Evolutionary conservation across 2,329 filamentous ascomycete genomes (phyloP).

Genomic region (Corniculantispora saksenae): DNA sequence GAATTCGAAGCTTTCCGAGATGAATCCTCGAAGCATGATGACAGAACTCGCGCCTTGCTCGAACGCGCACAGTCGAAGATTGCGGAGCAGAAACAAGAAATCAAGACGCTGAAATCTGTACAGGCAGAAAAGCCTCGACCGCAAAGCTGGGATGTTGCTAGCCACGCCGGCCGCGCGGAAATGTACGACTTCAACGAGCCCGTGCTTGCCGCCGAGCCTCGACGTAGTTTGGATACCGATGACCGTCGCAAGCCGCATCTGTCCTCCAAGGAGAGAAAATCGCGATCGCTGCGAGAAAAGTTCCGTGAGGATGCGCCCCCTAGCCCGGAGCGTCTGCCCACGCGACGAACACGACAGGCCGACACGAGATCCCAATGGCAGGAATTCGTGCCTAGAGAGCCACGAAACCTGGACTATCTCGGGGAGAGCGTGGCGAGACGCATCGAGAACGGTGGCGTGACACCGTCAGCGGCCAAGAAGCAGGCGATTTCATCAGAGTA

Average conservation of each 20-base stretch:
- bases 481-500: not conserved
- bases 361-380: conserved; percentile 41
- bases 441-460: conserved; percentile 31
- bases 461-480: conserved; percentile 22
- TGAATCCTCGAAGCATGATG: conserved; percentile 54
- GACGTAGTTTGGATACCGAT: conserved; percentile 31
- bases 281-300: conserved; percentile 35
- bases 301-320: conserved; percentile 32
- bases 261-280: not conserved
- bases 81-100: conserved; percentile 54
- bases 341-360: not conserved
- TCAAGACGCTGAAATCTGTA: conserved; percentile 45
- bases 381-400: conserved; percentile 44
- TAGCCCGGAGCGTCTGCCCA: not conserved
- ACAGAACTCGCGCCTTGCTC: conserved; percentile 56
- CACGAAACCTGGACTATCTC: conserved; percentile 40
- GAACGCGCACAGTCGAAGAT: conserved; percentile 60
- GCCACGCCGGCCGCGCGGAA: conserved; percentile 18
- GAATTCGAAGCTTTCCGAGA: conserved; percentile 57
- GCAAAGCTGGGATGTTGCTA: conserved; percentile 33
- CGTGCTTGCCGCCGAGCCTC: conserved; percentile 8
- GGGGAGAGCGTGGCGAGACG: conserved; percentile 34
- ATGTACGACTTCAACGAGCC: not conserved
- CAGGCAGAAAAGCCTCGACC: conserved; percentile 27
- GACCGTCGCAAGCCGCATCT: conserved; percentile 6